Evolutionary conservation across 176 grass and related monocot species (phyloP), one percentile per base, ranked within the genome.

Genomic region (Avena atlantica): DNA sequence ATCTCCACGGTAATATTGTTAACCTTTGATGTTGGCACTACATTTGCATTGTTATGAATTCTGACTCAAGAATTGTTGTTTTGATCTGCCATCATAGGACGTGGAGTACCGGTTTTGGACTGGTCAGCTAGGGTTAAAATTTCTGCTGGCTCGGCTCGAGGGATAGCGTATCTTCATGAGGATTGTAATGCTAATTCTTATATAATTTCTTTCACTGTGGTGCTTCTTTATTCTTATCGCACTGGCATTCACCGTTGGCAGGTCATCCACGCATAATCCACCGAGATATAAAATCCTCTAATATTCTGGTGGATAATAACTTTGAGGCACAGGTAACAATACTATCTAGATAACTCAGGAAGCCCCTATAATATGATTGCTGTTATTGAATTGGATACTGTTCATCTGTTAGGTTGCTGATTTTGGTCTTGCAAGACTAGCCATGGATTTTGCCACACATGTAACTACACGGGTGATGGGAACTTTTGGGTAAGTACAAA

Each of bases 391-490:
- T 27, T 16, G 11, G 42, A 12, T 66, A 9, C 5, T 82, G 11
- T 15, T 53, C 52, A 42, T 91, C 27, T 85, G 66, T 15, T 78
- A 98, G 92, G 94, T 98, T 70, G 94, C 94, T 53, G 94, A 98
- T 94, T 98, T 98, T 84, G 97, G 97, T 29, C 89, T 98, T 17
- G 97, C 97, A 86, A 96, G 94, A 86, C 79, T 98, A 87, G 97
- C 94, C 76, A 23, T 98, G 83, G 97, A 96, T 88, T 86, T 94
- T 47, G 87, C 65, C 57, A 96, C 97, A 0, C 97, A 98, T 87
- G 97, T 98, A 84, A 96, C 97, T 68, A 98, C 94, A 77, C 88
- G 97, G 73, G 97, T 98, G 53, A 98, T 98, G 97, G 97, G 97
- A 76, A 98, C 97, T 78, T 98, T 98, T 72, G 97, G 97, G 97